These are phyloP conservation scores for Mikania micrantha DNA, from an alignment of 129 eudicot species.

Conservation along the genomic window DNA sequence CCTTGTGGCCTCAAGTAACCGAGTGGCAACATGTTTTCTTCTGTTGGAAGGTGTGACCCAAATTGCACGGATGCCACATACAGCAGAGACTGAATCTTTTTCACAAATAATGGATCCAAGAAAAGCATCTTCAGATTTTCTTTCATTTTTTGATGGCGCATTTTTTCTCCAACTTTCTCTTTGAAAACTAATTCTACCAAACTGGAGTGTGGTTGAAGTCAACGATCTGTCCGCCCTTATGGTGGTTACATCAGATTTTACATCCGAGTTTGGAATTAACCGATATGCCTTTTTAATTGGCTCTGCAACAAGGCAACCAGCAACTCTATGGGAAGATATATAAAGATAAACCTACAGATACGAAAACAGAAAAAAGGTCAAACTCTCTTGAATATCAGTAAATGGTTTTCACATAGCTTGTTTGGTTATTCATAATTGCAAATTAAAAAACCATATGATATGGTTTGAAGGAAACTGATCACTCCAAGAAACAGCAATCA, in stretches of 20 bases:
- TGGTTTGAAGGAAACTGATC: no score
- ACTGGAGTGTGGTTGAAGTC: slow-evolving; percentile 41
- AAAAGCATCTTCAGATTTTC: slow-evolving; percentile 9
- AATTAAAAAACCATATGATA: neutral
- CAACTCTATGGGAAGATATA: slow-evolving; percentile 51
- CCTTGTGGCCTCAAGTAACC: slow-evolving; percentile 74
- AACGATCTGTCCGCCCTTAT: slow-evolving; percentile 17
- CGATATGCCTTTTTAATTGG: slow-evolving; percentile 46
- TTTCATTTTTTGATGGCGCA: slow-evolving; percentile 13
- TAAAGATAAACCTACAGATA: slow-evolving; percentile 54
- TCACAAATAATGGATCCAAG: slow-evolving; percentile 55
- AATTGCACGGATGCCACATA: slow-evolving; percentile 85
- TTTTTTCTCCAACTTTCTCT: slow-evolving; percentile 43
- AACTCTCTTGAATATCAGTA: neutral
- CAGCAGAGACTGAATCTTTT: slow-evolving; percentile 56
- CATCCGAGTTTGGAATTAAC: slow-evolving; percentile 34
- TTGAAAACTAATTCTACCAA: slow-evolving; percentile 54
- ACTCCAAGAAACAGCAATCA: no score
- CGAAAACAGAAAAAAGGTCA: neutral
- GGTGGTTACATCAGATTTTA: slow-evolving; percentile 6
- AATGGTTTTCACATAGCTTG: neutral
- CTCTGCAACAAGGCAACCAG: slow-evolving; percentile 67
- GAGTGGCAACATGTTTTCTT: slow-evolving; percentile 69
- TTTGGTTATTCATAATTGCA: neutral
- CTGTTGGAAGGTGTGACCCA: slow-evolving; percentile 75